phyloP scores from a whole-genome alignment of 2,329 filamentous ascomycete species.

The Calonectria leucothoes region DNA sequence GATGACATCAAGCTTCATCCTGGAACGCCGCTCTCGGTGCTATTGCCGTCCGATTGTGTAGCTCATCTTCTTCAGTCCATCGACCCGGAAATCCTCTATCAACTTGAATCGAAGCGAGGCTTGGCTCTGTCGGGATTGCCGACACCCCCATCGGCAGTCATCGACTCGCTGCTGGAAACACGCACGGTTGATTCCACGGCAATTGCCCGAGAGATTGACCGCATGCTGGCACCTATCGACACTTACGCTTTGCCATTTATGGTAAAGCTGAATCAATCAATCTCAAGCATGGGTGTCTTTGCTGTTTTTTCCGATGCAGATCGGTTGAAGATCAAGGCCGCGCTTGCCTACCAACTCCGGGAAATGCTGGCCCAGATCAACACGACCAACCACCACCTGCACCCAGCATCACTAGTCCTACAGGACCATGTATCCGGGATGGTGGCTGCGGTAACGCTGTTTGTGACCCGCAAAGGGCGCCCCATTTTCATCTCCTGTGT shows the following conservation, averaged over 20 bases:
- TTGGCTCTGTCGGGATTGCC: neutral
- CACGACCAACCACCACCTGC: neutral
- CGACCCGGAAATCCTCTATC: neutral
- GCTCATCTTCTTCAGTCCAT: neutral
- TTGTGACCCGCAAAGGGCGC: conserved; percentile 56
- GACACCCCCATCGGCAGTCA: neutral
- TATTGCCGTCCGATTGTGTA: neutral
- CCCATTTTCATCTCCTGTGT: neutral
- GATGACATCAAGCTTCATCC: neutral
- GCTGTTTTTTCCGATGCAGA: neutral
- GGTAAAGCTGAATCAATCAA: neutral
- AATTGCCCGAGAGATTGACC: neutral
- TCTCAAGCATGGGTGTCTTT: neutral
- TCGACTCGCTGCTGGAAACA: neutral
- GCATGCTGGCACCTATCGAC: neutral
- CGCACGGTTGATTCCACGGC: neutral
- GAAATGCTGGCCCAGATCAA: neutral
- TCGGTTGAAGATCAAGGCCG: neutral
- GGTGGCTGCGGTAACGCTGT: conserved; percentile 64
- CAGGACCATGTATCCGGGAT: neutral
- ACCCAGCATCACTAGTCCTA: neutral
- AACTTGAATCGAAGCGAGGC: neutral
- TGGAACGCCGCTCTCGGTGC: neutral
- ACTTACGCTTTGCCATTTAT: neutral
- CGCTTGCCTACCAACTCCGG: neutral